Percentiles rank a stretch among this genome's conserved stretches.
These are phyloP conservation scores for Mucor circinelloides DNA, from an alignment of 371 early-diverging fungal species.

Conservation along the genomic window DNA sequence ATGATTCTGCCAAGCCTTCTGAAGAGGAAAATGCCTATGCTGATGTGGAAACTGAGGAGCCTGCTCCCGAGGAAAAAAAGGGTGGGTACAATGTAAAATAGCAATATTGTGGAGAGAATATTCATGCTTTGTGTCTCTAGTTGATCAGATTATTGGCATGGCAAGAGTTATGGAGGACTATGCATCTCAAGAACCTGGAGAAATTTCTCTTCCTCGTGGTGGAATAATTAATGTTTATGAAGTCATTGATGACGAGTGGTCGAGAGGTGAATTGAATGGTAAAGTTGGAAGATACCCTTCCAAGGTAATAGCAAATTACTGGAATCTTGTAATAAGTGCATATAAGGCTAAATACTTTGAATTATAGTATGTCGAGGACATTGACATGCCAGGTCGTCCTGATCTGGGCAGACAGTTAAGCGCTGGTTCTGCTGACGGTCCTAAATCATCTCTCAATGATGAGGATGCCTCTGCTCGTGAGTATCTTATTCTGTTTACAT, in stretches of 20 bases:
- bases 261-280: slow-evolving; percentile 71
- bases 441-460: slow-evolving; percentile 20
- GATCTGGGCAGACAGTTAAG: slow-evolving; percentile 32
- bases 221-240: slow-evolving; percentile 69
- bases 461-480: slow-evolving; percentile 26
- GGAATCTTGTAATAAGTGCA: neutral
- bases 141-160: slow-evolving; percentile 45
- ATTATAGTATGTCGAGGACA: slow-evolving; percentile 33
- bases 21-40: neutral
- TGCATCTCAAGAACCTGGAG: slow-evolving; percentile 67
- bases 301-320: slow-evolving; percentile 41
- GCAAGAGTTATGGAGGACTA: slow-evolving; percentile 73
- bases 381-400: slow-evolving; percentile 54
- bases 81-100: slow-evolving; percentile 4
- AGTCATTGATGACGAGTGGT: slow-evolving; percentile 69
- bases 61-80: slow-evolving; percentile 13
- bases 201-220: slow-evolving; percentile 67
- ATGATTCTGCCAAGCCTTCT: neutral
- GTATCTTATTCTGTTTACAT: neutral
- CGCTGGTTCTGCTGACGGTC: neutral
- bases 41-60: neutral
- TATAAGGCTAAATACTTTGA: neutral
- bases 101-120: neutral
- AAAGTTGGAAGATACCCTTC: slow-evolving; percentile 70
- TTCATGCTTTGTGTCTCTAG: neutral